Conservation (phyloP, 2,329 filamentous ascomycete species). For the Colletotrichum lindemuthianum region DNA sequence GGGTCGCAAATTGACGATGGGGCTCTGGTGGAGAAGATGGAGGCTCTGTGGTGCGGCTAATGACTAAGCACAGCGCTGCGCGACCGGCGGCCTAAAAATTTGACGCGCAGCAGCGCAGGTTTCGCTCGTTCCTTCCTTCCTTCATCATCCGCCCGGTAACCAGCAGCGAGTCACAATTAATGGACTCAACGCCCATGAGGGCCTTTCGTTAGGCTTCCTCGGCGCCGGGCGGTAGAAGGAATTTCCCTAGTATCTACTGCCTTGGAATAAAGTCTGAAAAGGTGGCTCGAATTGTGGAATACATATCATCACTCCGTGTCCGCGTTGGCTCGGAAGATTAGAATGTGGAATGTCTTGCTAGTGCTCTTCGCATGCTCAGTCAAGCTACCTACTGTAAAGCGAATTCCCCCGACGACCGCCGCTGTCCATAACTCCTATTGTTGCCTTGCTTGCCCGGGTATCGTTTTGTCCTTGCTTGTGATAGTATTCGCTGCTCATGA, state of each 20-base stretch:
- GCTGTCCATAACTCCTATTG: no score
- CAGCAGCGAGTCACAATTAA: slow-evolving; percentile 39
- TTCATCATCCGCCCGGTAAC: slow-evolving; percentile 52
- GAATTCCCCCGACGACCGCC: no score
- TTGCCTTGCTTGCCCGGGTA: no score
- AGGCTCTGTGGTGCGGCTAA: slow-evolving; percentile 10
- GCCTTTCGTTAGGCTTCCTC: slow-evolving; percentile 66
- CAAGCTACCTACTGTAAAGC: neutral
- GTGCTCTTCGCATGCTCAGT: neutral
- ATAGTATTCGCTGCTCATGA: no score
- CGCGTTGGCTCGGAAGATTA: neutral
- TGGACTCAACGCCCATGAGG: slow-evolving; percentile 45
- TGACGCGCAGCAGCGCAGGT: neutral
- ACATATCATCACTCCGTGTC: slow-evolving; percentile 56
- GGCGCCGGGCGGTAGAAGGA: slow-evolving; percentile 69
- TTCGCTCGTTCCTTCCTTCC: slow-evolving; percentile 43
- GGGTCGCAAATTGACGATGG: slow-evolving; percentile 36
- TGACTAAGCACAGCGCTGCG: neutral
- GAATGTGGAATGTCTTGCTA: neutral
- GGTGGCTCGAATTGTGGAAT: slow-evolving; percentile 85
- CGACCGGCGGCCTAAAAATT: slow-evolving; percentile 35
- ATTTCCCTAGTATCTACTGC: slow-evolving; percentile 86
- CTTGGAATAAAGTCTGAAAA: slow-evolving; percentile 81
- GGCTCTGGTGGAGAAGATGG: slow-evolving; percentile 23
- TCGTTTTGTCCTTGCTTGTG: no score